Base-by-base conservation (phyloP, 306 rosid genomes). In the Carpinus fangiana region DNA sequence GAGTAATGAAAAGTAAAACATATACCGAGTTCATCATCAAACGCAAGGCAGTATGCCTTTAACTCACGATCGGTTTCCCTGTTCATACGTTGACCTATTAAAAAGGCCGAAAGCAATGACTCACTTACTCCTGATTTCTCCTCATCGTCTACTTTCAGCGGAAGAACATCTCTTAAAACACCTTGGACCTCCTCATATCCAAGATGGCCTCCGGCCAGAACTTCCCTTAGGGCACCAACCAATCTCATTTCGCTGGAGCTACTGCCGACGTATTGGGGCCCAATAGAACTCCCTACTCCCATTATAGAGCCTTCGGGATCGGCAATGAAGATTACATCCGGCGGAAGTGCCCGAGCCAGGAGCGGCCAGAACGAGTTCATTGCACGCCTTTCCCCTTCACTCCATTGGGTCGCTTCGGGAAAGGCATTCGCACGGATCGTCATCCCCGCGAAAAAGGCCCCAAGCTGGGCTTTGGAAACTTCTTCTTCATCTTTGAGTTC, bases 141-240 rank as follows among this genome's bases (percentile, higher is more conserved):
- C 26, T 59, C 77, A 12, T 67, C 82, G 16, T 68, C 94, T 67
- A 62, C 82, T 78, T 86, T 78, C 72, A 88, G 73, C 26, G 96
- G 97, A 83, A 95, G 91, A 76, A 89, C 91, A 45, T 92, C 98
- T 81, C 86, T 89, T 67, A 95, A 76, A 73, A 93, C 91, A 36
- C 97, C 98, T 79, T 95, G 98, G 67, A 92, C 96, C 87, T 95
- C 98, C 86, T 95, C 98, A 74, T 80, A 95, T 48, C 98, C 98
- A 47, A 95, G 93, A 84, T 95, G 98, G 18, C 98, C 98, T 54
- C 98, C 98, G 0, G 93, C 98, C 82, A 95, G 78, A 45, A 92
- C 93, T 86, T 95, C 98, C 83, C 98, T 84, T 23, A 95, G 96
- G 41, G 92, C 97, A 68, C 98, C 98, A 13, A 95, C 97, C 90